A percentile compares a stretch with the other conserved stretches of the same genome.
These are phyloP conservation scores for Sequoiadendron giganteum DNA, from an alignment of 75 land plant genomes.

Conservation along the genomic window DNA sequence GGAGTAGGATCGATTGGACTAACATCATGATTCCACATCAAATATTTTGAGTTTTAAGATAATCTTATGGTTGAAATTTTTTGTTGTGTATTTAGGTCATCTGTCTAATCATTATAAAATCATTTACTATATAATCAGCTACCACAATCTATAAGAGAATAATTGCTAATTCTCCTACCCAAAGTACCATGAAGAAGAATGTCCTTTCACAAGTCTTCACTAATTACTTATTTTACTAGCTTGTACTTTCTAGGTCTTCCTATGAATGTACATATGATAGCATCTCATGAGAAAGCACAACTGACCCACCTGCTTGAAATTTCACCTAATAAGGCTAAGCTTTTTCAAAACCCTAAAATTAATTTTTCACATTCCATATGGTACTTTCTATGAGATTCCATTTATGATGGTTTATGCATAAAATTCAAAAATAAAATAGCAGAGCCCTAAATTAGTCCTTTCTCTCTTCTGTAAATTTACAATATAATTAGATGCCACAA, in stretches of 20 bases:
- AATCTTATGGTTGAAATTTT: too few species aligned
- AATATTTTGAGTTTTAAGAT: not conserved
- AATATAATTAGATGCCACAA: not conserved
- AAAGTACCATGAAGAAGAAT: too few species aligned
- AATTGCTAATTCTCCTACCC: too few species aligned
- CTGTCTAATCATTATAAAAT: too few species aligned
- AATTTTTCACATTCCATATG: not conserved
- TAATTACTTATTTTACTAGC: too few species aligned
- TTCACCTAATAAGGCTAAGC: not conserved
- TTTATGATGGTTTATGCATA: too few species aligned
- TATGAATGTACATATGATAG: not conserved
- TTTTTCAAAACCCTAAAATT: not conserved
- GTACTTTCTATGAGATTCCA: not conserved
- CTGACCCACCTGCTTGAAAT: not conserved
- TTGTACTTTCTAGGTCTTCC: not conserved
- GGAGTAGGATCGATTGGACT: not conserved
- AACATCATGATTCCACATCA: not conserved
- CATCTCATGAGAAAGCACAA: not conserved
- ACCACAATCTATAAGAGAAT: too few species aligned
- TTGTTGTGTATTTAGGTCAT: too few species aligned
- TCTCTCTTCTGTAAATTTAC: too few species aligned
- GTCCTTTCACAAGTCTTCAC: too few species aligned
- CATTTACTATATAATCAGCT: not conserved
- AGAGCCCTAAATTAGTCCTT: too few species aligned
- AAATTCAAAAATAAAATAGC: too few species aligned